Conservation (phyloP, 164 flowering plant species). For the Aristolochia fimbriata region DNA sequence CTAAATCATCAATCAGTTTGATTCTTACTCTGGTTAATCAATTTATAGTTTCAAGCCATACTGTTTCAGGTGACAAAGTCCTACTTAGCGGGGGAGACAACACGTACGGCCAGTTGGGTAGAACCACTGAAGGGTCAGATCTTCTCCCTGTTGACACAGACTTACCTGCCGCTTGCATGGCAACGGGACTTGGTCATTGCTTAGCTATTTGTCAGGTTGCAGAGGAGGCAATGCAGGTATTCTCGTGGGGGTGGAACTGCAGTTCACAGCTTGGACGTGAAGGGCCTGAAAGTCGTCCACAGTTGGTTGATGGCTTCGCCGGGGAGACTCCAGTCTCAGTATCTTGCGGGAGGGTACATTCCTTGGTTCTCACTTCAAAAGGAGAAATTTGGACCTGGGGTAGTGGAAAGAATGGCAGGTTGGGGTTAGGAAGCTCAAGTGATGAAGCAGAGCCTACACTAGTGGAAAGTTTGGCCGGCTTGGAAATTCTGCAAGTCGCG, state of each 20-base stretch:
- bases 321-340: conserved; percentile 38
- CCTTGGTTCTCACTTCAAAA: conserved; percentile 48
- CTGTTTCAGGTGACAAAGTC: conserved; percentile 42
- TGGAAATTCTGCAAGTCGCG: conserved; percentile 45
- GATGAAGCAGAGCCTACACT: conserved; percentile 58
- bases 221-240: conserved; percentile 15
- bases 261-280: conserved; percentile 65
- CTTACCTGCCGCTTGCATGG: conserved; percentile 31
- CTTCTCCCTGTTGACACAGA: conserved; percentile 41
- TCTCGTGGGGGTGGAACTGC: conserved; percentile 80
- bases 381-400: conserved; percentile 75
- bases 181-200: conserved; percentile 88
- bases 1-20: background rate
- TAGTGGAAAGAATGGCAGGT: conserved; percentile 77
- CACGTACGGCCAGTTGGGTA: conserved; percentile 74
- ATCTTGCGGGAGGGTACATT: conserved; percentile 74
- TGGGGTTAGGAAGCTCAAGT: conserved; percentile 71
- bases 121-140: conserved; percentile 28
- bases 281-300: conserved; percentile 23
- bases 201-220: conserved; percentile 42
- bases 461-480: conserved; percentile 38
- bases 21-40: background rate
- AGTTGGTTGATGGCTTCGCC: conserved; percentile 31
- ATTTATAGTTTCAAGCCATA: too few species aligned
- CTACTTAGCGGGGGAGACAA: conserved; percentile 77